Base-by-base conservation (phyloP, 106 monocot species). In the Phalaenopsis equestris region DNA sequence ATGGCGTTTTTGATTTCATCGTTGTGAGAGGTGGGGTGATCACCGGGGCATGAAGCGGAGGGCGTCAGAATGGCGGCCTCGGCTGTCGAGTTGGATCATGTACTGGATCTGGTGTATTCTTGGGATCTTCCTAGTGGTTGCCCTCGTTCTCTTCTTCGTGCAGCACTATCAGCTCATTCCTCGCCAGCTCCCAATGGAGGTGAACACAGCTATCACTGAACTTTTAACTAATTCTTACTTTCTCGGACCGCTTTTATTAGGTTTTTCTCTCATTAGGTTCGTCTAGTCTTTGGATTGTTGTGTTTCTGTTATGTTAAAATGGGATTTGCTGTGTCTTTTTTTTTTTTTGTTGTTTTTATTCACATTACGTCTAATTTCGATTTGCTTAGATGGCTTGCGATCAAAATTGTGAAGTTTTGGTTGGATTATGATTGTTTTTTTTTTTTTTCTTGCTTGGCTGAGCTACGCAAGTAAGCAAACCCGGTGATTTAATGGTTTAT, bases 81-180 rank as follows among this genome's bases (percentile, higher is more conserved):
- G 72, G 72, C 15, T 4, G 41, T 41, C 15, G 72, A 36, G 14
- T 41, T 38, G 72, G 72, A 21, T 11, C 72, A 41, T 4, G 41
- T 16, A 72, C 41, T 41, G 38, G 72, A 72, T 72, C 72, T 39
- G 41, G 72, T 41, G 15, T 3, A 72, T 39, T 39, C 30, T 72
- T 72, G 72, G 11, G 11, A 41, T 72, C 72, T 38, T 72, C 16
- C 72, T 41, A 7, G 72, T 15, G 39, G 72, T 30, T 36, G 41
- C 41, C 41, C 72, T 72, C 41, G 11, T 41, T 12, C 72, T 38
- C 12, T 70, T 70, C 37, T 12, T 70, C 70, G 70, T 38, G 70
- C 70, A 70, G 70, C 70, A 70, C 70, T 9, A 70, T 70, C 70
- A 70, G 14, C 37, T 70, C 37, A 70, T 70, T 38, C 70, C 70